A percentile compares a stretch with the other conserved stretches of the same genome.
These are phyloP conservation scores for Mycena galopus DNA, from an alignment of 768 basidiomycete genomes.

Conservation along the genomic window DNA sequence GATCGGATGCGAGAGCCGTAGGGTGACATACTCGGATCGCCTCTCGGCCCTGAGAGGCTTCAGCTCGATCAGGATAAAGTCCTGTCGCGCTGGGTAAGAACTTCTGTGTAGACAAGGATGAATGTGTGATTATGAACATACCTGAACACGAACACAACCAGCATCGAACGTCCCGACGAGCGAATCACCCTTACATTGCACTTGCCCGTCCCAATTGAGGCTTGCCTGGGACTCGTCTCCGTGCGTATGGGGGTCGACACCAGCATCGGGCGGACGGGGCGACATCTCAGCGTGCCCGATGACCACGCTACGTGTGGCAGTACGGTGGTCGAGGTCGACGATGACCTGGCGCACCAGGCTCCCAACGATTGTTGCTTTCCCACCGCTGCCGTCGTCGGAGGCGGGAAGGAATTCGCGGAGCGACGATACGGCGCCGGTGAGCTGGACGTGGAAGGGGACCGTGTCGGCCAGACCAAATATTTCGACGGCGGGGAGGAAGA, in stretches of 20 bases:
- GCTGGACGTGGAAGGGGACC: conserved; percentile 33
- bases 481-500: conserved; percentile 28
- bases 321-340: conserved; percentile 21
- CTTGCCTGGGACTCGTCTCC: not conserved
- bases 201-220: conserved; percentile 20
- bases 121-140: too few relatives aligned
- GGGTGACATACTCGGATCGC: not conserved
- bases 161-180: conserved; percentile 26
- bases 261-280: conserved; percentile 17
- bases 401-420: conserved; percentile 22
- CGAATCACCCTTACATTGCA: not conserved
- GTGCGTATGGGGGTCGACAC: not conserved
- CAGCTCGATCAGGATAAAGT: conserved; percentile 31
- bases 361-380: not conserved
- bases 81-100: not conserved
- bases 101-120: too few relatives aligned
- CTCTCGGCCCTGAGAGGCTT: not conserved
- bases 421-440: conserved; percentile 19
- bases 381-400: not conserved
- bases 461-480: conserved; percentile 30
- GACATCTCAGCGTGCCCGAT: conserved; percentile 24
- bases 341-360: conserved; percentile 26
- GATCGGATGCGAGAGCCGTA: conserved; percentile 30
- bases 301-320: not conserved
- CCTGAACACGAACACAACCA: conserved; percentile 39